Evolutionary conservation across 2,329 filamentous ascomycete species (phyloP).

Genomic region (Diaporthe sp.): DNA sequence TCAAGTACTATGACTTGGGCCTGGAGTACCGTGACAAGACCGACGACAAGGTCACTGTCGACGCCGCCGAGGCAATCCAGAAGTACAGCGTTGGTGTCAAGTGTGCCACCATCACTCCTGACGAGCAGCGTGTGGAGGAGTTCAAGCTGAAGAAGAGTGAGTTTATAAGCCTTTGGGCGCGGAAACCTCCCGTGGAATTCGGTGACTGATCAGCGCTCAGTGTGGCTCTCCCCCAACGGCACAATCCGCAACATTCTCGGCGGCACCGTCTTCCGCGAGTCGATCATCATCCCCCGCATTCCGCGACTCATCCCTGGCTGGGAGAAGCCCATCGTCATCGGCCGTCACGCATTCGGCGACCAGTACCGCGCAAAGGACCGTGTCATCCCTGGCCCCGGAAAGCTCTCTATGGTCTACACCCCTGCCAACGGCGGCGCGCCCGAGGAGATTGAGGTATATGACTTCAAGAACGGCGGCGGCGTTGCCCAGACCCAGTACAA

Average conservation of each 20-base stretch:
- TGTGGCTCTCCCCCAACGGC: conserved; percentile 99
- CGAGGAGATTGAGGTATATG: conserved; percentile 88
- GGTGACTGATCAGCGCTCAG: conserved; percentile 55
- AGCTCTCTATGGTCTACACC: conserved; percentile 94
- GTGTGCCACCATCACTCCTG: conserved; percentile 98
- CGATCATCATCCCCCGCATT: conserved; percentile 94
- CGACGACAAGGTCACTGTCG: conserved; percentile 94
- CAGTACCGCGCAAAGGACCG: conserved; percentile 97
- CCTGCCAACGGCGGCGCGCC: conserved; percentile 80
- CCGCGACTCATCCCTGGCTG: conserved; percentile 95
- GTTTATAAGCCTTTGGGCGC: conserved; percentile 46
- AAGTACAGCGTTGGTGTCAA: conserved; percentile 99
- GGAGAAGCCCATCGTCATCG: conserved; percentile 99
- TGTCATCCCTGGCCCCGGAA: conserved; percentile 85
- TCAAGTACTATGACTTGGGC: conserved; percentile 98
- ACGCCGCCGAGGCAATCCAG: conserved; percentile 97
- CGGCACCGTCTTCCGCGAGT: conserved; percentile 98
- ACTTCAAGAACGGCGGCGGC: conserved; percentile 88
- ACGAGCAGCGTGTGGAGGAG: conserved; percentile 96
- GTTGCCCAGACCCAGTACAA: conserved; percentile 98
- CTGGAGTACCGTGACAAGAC: conserved; percentile 96
- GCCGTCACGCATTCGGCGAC: conserved; percentile 97
- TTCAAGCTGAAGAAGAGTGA: conserved; percentile 98
- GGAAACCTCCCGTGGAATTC: not conserved
- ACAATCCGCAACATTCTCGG: conserved; percentile 83